phyloP scores from a whole-genome alignment of 1,139 yeast genomes.

The Blastobotrys aristatus region DNA sequence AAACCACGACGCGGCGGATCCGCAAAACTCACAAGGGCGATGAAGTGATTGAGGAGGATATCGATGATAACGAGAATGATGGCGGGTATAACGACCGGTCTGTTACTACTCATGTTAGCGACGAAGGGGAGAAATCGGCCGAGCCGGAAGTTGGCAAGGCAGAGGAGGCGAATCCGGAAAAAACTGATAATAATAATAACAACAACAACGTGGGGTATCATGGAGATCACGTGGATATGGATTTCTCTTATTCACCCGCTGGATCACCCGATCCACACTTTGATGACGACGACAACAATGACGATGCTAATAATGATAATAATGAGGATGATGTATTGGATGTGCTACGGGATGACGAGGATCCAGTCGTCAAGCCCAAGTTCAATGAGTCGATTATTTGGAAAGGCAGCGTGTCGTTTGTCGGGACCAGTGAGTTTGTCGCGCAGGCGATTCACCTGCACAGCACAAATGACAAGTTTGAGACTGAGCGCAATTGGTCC shows the following conservation, averaged over 20 bases:
- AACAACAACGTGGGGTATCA: too few relatives aligned
- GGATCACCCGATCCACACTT: conserved; percentile 18
- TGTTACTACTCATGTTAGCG: neutral
- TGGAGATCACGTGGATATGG: conserved; percentile 19
- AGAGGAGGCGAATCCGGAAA: neutral
- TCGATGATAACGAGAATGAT: conserved; percentile 32
- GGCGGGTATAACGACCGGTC: neutral
- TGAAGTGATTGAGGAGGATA: conserved; percentile 53
- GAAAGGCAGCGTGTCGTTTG: conserved; percentile 54
- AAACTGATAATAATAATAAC: neutral
- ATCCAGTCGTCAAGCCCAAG: neutral
- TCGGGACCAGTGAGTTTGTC: conserved; percentile 48
- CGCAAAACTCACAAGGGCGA: conserved; percentile 85
- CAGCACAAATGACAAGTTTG: conserved; percentile 32
- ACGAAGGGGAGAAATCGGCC: neutral
- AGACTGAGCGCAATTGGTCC: conserved; percentile 26
- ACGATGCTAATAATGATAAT: conserved; percentile 36
- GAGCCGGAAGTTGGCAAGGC: neutral
- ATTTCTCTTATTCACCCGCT: conserved; percentile 24
- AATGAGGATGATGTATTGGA: conserved; percentile 36
- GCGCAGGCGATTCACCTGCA: conserved; percentile 44
- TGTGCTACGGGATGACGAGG: conserved; percentile 29
- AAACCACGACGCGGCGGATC: conserved; percentile 54
- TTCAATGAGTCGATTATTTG: conserved; percentile 36
- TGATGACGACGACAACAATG: conserved; percentile 23